Base-by-base conservation (phyloP, 2,329 filamentous ascomycete species). In the Chaetomium strumarium region DNA sequence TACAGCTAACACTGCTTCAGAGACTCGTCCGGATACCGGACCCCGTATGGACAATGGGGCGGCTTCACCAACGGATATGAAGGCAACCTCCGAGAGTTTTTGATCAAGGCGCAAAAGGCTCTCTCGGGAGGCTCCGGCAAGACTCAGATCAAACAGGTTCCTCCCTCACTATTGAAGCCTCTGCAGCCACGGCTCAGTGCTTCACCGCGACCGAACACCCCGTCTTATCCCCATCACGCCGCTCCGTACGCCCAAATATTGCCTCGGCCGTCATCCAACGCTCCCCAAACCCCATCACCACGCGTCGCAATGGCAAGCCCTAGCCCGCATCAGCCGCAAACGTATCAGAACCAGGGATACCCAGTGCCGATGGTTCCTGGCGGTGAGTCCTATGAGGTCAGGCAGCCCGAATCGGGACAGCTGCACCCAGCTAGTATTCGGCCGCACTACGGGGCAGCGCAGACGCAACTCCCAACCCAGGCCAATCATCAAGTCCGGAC, bases 1-100 rank as follows among this genome's bases (percentile, higher is more conserved):
- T 55, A 39, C 30, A 7, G n/a, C 55, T 68, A 56, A 66, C 45
- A 9, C 43, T 12, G 24, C 5, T 34, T 2, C 55, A 80, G 77
- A 67, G 76, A 80, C 54, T 69, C 76, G 6, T 71, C 74, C 8
- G 76, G 76, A 49, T 84, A 85, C 54, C 74, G 78, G 46, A 82
- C 79, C 5, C 81, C 81, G 1, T 85, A 84, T 61, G 73, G 76
- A 14, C 69, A 72, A 1, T 74, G 70, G 67, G 76, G 77, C 20
- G 81, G 80, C 0, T 83, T 83, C 59, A 80, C 76, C 33, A 84
- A 84, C 55, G 79, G 79, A 5, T 82, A 83, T 52, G 78, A 82
- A 63, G 78, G 76, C 17, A 76, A 75, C 44, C 55, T 75, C 16
- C 68, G 70, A 45, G 72, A 72, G 16, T 73, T 77, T 52, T 55